Evolutionary conservation across 441 rosid genomes (phyloP), one percentile per base, ranked within the genome.

Genomic region (Isatis lusitanica): DNA sequence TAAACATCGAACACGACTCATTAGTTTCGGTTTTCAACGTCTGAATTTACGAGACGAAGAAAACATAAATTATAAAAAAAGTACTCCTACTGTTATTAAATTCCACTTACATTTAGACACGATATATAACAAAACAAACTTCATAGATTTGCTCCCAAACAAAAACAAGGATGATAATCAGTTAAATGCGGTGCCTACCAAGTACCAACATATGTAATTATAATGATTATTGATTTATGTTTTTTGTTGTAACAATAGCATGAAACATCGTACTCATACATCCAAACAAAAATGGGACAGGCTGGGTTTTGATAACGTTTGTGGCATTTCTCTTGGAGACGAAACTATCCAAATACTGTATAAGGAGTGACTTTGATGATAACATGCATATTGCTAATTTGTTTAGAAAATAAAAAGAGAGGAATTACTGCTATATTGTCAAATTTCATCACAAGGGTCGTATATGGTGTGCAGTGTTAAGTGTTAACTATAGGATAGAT

Each of bases 191-290:
- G 74, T 75, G 70, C 79, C 79, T 62, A 75, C 75, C 68, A 52
- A 74, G 60, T 73, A 73, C 71, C 74, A 68, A 75, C 70, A 56
- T 33, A 38, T 50, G 38, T 18, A 63, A 55, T 30, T 55, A 57
- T 57, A 21, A 59, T 67, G 62, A 30, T 18, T 12, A n/a, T 66
- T 16, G 3, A 42, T 33, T 47, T 39, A 26, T 13, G 6, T 18
- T 59, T 67, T 21, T 35, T 59, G 16, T 62, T 63, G 48, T 56
- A 55, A 55, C 50, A 13, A 42, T 31, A 3, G 60, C 47, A 50
- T 48, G 75, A 76, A 58, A 76, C 76, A 65, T 76, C 80, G 50
- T 18, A 65, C 50, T 76, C 80, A 76, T 70, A 13, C 63, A 50
- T 65, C 52, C 68, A 71, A 63, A 70, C 72, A 70, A 76, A 21